Percentiles rank a stretch among this genome's conserved stretches.
Conservation (phyloP, 2,329 filamentous ascomycete genomes). For the Colletotrichum gigasporum region DNA sequence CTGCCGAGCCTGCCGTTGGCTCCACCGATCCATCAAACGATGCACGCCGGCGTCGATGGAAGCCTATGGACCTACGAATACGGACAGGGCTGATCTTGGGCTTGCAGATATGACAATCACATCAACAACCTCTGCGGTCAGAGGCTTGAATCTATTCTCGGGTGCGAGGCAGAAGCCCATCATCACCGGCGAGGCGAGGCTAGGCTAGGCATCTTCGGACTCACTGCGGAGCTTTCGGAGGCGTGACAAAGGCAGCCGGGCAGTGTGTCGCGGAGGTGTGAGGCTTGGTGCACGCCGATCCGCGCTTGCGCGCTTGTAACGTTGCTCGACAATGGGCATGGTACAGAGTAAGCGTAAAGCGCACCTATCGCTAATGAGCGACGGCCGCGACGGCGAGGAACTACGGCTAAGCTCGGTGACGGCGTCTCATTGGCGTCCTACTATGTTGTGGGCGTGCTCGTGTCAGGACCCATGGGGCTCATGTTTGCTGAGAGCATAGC, state of each 20-base stretch:
- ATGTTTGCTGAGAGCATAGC: not conserved
- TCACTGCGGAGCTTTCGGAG: not conserved
- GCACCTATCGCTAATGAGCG: not conserved
- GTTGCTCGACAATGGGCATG: slow-evolving; percentile 20
- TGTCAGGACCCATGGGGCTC: not conserved
- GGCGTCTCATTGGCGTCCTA: slow-evolving; percentile 8
- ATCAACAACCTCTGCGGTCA: not conserved
- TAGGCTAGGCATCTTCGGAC: not conserved
- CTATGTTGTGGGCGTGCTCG: not conserved
- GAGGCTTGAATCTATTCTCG: not conserved
- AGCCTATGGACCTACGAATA: not conserved
- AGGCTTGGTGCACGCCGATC: slow-evolving; percentile 1
- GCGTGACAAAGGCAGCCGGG: not conserved
- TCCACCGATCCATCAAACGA: slow-evolving; percentile 12
- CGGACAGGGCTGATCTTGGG: not conserved
- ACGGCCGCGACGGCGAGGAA: not conserved
- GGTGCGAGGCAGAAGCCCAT: not conserved
- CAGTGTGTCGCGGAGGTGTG: not conserved
- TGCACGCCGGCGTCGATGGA: not conserved
- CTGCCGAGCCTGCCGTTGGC: slow-evolving; percentile 18
- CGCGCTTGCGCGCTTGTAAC: slow-evolving; percentile 31
- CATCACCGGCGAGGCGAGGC: not conserved
- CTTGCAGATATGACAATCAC: not conserved
- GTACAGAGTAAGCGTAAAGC: slow-evolving; percentile 14
- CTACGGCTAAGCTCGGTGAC: not conserved